Evolutionary conservation across 164 flowering plant genomes (phyloP), one percentile per base, ranked within the genome.

Genomic region (Stephania japonica): DNA sequence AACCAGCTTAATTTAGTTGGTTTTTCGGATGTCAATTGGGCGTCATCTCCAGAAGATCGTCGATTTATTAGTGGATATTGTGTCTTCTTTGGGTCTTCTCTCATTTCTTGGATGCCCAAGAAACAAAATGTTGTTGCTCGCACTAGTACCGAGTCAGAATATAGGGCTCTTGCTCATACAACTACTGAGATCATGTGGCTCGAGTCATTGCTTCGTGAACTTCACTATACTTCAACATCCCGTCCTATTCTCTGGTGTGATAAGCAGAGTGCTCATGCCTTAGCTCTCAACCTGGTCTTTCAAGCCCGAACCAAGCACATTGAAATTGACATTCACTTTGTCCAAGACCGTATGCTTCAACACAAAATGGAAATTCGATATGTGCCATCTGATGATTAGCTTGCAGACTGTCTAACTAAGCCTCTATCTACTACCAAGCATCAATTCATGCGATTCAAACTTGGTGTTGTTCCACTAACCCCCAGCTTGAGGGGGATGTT

Each of bases 11-110:
- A 5, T 43, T 43, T 43, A 10, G 10, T 43, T 43, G 47, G 7
- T 43, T 43, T 5, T 43, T 43, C 47, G 7, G 47, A 43, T 43
- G 47, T 10, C 7, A 10, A 43, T 43, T 43, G 47, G 47, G 47
- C 47, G 5, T 43, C 7, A 5, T 43, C 47, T 43, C 47, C 47
- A 43, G 47, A 43, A 5, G 47, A 43, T 43, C 47, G 47, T 10
- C 5, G 10, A 43, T 43, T 10, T 5, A 43, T 43, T 43, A 10
- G 47, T 5, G 47, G 7, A 5, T 43, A 43, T 43, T 10, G 5
- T 5, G 47, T 43, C 10, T 43, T 43, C 10, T 10, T 43, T 43
- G 47, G 80, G 72, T 84, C 87, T n/a, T n/a, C n/a, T n/a, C n/a
- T n/a, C n/a, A n/a, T n/a, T n/a, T n/a, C 38, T 6, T 65, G 67